These are phyloP conservation scores for Xylaria castorea DNA, from an alignment of 495 filamentous ascomycete species.

Conservation along the genomic window DNA sequence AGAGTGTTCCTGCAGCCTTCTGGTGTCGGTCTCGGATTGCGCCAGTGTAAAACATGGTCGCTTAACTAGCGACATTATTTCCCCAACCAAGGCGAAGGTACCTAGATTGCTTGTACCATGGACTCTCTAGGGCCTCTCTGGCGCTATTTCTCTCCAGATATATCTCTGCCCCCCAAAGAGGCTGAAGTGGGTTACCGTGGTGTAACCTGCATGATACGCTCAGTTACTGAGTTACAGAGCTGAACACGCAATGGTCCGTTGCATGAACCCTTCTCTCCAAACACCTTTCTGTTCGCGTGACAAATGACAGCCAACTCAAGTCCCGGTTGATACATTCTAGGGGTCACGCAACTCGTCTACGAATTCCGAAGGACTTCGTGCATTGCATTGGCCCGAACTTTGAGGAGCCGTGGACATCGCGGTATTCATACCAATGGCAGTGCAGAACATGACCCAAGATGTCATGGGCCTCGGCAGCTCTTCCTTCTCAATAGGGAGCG, in stretches of 20 bases:
- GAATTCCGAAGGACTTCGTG: conserved; percentile 14
- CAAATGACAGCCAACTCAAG: conserved; percentile 9
- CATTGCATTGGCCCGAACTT: conserved; percentile 24
- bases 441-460: not conserved
- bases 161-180: conserved; percentile 22
- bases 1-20: not conserved
- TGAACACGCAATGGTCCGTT: conserved; percentile 25
- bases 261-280: conserved; percentile 18
- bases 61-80: not conserved
- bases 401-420: conserved; percentile 5
- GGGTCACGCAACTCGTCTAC: conserved; percentile 18
- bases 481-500: not conserved
- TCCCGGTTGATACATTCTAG: conserved; percentile 1
- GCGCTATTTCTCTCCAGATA: not conserved
- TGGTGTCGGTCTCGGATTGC: not conserved
- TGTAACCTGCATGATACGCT: conserved; percentile 25
- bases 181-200: conserved; percentile 23
- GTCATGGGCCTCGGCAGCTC: not conserved
- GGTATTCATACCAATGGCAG: not conserved
- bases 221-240: conserved; percentile 22
- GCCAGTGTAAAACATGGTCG: not conserved
- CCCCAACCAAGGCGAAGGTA: not conserved
- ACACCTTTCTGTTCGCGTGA: conserved; percentile 23
- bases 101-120: not conserved
- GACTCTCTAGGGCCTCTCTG: not conserved